Evolutionary conservation across 495 filamentous ascomycete genomes (phyloP).

Genomic region (Annulohypoxylon stygium): DNA sequence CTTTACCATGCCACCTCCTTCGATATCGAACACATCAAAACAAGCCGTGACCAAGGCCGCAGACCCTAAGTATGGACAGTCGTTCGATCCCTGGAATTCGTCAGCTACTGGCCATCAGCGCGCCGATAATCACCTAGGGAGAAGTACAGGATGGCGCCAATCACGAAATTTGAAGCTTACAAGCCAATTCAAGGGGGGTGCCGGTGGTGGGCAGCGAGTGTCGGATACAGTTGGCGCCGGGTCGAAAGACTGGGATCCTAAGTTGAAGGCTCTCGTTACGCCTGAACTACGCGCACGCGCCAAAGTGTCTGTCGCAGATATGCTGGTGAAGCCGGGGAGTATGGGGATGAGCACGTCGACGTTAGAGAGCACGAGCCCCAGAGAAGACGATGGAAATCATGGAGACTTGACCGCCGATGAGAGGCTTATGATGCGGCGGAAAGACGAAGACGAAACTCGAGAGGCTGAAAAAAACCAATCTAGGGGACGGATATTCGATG

Average conservation of each 20-base stretch:
- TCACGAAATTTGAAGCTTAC: slow-evolving; percentile 74
- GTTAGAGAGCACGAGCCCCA: neutral
- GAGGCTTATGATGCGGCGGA: slow-evolving; percentile 48
- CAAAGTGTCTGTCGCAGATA: slow-evolving; percentile 60
- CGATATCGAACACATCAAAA: slow-evolving; percentile 43
- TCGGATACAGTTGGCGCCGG: slow-evolving; percentile 71
- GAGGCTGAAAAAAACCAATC: slow-evolving; percentile 44
- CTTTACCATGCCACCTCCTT: slow-evolving; percentile 42
- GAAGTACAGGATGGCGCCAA: slow-evolving; percentile 76
- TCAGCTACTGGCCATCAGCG: slow-evolving; percentile 84
- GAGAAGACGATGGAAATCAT: neutral
- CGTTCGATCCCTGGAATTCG: slow-evolving; percentile 87
- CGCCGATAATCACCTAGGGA: slow-evolving; percentile 70
- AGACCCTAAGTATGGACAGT: slow-evolving; percentile 59
- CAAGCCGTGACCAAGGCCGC: slow-evolving; percentile 59
- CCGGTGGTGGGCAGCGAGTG: slow-evolving; percentile 64
- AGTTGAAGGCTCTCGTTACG: slow-evolving; percentile 59
- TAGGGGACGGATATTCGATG: slow-evolving; percentile 67
- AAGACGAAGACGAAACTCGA: slow-evolving; percentile 54
- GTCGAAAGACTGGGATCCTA: slow-evolving; percentile 61
- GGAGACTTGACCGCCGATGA: slow-evolving; percentile 48
- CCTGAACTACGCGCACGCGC: slow-evolving; percentile 59
- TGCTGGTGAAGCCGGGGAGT: slow-evolving; percentile 60
- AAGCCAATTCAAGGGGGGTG: slow-evolving; percentile 71
- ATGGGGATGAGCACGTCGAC: slow-evolving; percentile 49